A percentile compares a stretch with the other conserved stretches of the same genome.
phyloP scores from a whole-genome alignment of 768 basidiomycete genomes.

The Russula vinacea region DNA sequence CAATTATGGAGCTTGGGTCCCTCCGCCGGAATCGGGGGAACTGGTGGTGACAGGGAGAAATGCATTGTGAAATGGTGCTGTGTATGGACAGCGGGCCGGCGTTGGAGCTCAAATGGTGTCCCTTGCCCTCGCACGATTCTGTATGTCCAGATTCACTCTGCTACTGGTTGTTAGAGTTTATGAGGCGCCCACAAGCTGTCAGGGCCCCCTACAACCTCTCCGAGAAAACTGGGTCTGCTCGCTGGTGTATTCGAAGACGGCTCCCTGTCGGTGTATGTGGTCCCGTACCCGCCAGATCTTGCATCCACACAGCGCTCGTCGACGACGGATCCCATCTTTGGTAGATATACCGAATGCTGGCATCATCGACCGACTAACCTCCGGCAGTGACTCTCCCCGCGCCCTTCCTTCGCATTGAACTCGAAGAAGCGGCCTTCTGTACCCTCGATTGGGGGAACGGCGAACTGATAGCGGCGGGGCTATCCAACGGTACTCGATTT shows the following conservation, averaged over 20 bases:
- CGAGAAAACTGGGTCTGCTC: constrained; percentile 74
- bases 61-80: constrained; percentile 80
- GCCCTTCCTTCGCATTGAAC: constrained; percentile 67
- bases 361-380: constrained; percentile 8
- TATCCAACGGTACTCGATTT: constrained; percentile 63
- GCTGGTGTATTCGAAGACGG: constrained; percentile 89
- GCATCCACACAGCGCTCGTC: constrained; percentile 1
- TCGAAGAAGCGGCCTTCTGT: constrained; percentile 75
- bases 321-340: constrained; percentile 18
- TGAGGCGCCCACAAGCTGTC: not conserved
- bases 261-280: constrained; percentile 67
- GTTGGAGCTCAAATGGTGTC: constrained; percentile 89
- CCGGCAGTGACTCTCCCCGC: constrained; percentile 53
- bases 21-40: not conserved
- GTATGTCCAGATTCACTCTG: constrained; percentile 35
- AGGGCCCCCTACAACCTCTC: constrained; percentile 27
- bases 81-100: constrained; percentile 81
- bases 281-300: constrained; percentile 73
- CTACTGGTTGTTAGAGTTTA: not conserved
- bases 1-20: constrained; percentile 77
- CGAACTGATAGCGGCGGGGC: constrained; percentile 75
- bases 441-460: constrained; percentile 90
- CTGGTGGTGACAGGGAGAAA: constrained; percentile 42
- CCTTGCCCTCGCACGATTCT: constrained; percentile 73
- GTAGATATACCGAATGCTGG: not conserved